Evolutionary conservation across 2,329 filamentous ascomycete species (phyloP).

Genomic region (Juglanconis sp.): DNA sequence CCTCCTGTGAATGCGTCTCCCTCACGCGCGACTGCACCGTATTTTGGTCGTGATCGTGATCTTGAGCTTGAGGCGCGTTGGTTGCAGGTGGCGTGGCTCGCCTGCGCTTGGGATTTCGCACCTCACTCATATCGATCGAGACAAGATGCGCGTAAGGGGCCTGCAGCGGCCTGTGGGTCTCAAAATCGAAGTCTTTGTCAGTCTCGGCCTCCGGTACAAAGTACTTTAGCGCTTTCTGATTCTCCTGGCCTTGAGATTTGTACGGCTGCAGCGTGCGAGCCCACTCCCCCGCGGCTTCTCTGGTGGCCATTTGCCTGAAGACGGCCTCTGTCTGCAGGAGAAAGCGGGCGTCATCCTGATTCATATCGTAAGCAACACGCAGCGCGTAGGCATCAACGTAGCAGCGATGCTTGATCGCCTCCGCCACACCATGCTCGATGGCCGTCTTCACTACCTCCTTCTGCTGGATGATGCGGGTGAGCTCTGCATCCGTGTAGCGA

Average conservation of each 20-base stretch:
- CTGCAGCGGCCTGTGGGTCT: slow-evolving; percentile 43
- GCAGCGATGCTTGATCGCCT: slow-evolving; percentile 53
- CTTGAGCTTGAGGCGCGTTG: background rate
- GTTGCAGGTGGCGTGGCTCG: background rate
- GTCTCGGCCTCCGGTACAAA: slow-evolving; percentile 49
- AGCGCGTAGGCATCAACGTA: slow-evolving; percentile 63
- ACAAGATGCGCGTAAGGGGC: slow-evolving; percentile 50
- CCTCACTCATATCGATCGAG: slow-evolving; percentile 33
- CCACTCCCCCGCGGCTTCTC: slow-evolving; percentile 50
- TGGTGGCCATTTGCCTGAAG: slow-evolving; percentile 54
- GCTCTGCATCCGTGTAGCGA: slow-evolving; percentile 10
- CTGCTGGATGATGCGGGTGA: slow-evolving; percentile 13
- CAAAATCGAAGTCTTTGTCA: slow-evolving; percentile 30
- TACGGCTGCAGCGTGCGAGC: slow-evolving; percentile 46
- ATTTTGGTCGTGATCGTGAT: background rate
- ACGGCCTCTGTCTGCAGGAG: slow-evolving; percentile 57
- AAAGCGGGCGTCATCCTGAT: slow-evolving; percentile 47
- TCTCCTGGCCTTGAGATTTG: slow-evolving; percentile 56
- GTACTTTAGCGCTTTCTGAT: slow-evolving; percentile 50
- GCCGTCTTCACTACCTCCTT: slow-evolving; percentile 49
- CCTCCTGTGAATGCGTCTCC: background rate
- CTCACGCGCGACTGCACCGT: background rate
- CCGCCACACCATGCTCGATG: slow-evolving; percentile 55
- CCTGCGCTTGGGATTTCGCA: slow-evolving; percentile 7
- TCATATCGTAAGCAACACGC: slow-evolving; percentile 58